Evolutionary conservation across 768 basidiomycete species (phyloP), one percentile per base, ranked within the genome.

Genomic region (Lepiota brunneoincarnata): DNA sequence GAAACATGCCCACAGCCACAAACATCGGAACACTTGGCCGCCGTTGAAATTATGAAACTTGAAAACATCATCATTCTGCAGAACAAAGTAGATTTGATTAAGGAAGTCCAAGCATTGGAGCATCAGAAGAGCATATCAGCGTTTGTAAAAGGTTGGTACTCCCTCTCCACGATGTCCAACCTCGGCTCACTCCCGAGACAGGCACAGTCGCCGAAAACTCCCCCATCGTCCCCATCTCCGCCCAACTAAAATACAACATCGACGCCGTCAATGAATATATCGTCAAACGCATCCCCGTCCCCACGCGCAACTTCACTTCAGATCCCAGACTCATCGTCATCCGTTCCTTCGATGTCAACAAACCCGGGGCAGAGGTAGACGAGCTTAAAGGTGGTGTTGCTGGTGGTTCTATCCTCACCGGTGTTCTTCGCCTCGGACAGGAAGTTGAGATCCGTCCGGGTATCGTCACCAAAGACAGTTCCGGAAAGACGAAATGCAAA

Each of bases 231-330:
- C 96, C 97, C 58, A 98, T 99, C 69, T 99, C 97, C 36, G 97
- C 97, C 3, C 97, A 98, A 71, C 77, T 99, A 55, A 93, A 92
- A 71, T 99, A 98, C 80, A 98, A 99, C 76, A 98, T 98, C 66
- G 96, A 98, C 68, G 97, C 96, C 15, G 94, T 99, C 45, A 97
- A 96, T 74, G 95, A 98, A 64, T 98, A 97, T 75, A 96, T 98
- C 69, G 93, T 93, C 60, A 95, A 93, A 69, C 85, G 90, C 48
- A 98, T 99, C 63, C 93, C 97, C 15, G 90, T 98, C 45, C 97
- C 96, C 42, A 74, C 86, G 34, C 91, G 96, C 55, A 91, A 98
- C 77, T 99, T 98, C 72, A 80, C 84, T 31, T 87, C 93, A 24
- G 86, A 91, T 58, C 93, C 97, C 0, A 86, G 88, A 31, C 86